Base-by-base conservation (phyloP, 441 rosid genomes). In the Jatropha multifida region DNA sequence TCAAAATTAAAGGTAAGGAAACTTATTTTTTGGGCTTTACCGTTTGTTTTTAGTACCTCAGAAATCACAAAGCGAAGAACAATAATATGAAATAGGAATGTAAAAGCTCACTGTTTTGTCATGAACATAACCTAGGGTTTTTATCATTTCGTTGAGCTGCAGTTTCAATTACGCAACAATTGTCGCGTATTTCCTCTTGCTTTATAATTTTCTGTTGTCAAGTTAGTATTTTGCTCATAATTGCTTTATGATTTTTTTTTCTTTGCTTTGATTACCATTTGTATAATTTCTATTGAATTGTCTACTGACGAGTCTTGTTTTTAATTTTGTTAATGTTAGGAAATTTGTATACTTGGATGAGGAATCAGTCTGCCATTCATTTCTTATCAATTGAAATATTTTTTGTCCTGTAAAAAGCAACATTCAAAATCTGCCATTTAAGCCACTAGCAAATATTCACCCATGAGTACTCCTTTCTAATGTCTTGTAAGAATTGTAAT, bases 1-100 rank as follows among this genome's bases (percentile, higher is more conserved):
- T 66, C n/a, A 72, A 73, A 18, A 4, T 76, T 71, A 74, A 72
- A 75, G 90, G 90, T 87, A 52, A 70, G 76, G 18, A 54, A 44
- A 44, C 26, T 40, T 44, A 4, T 37, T 23, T 55, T 74, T 81
- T 59, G 72, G 38, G 44, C 46, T 37, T 38, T 38, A 38, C 38
- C 26, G 12, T 32, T 27, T 27, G 17, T 46, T 20, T 44, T 65
- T 65, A 7, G 17, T 18, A 65, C 27, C 51, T 42, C 15, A n/a
- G 26, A 42, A 41, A 65, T 44, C 6, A 8, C 9, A 40, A 49
- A 26, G 17, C 26, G 20, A 58, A 10, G 17, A 15, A 27, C 7
- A 15, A 68, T 51, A 15, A 7, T 15, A 68, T 49, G 41, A 49
- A 49, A 26, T 49, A 17, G 59, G 32, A 58, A 49, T 32, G 15